A percentile compares a stretch with the other conserved stretches of the same genome.
These are phyloP conservation scores for Penicillium sumatraense DNA, from an alignment of 2,329 filamentous ascomycete genomes.

Conservation along the genomic window DNA sequence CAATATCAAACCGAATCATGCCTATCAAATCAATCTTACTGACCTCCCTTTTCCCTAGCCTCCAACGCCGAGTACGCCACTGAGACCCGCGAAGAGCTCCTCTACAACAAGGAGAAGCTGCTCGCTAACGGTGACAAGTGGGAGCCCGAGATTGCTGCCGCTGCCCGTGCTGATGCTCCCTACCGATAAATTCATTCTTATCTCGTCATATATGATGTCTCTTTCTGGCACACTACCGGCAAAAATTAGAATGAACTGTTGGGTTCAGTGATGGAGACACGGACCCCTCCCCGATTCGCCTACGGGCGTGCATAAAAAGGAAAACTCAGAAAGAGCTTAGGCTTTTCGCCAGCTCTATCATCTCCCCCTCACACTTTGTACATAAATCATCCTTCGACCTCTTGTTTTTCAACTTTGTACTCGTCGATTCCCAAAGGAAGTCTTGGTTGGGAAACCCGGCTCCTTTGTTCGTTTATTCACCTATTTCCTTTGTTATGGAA, in stretches of 20 bases:
- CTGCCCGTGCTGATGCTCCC: slow-evolving; percentile 88
- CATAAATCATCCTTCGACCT: slow-evolving; percentile 33
- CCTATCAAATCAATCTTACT: slow-evolving; percentile 9
- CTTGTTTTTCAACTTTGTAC: slow-evolving; percentile 35
- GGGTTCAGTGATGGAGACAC: slow-evolving; percentile 10
- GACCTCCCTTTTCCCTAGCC: slow-evolving; percentile 42
- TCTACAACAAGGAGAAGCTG: slow-evolving; percentile 98
- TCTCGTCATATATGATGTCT: not conserved
- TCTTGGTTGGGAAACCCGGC: slow-evolving; percentile 18
- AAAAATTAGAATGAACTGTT: slow-evolving; percentile 6
- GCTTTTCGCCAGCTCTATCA: slow-evolving; percentile 14
- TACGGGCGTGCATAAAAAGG: slow-evolving; percentile 19
- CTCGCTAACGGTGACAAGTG: slow-evolving; percentile 91
- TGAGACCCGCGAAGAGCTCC: slow-evolving; percentile 84
- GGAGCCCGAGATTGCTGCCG: slow-evolving; percentile 95
- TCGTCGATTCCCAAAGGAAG: slow-evolving; percentile 33
- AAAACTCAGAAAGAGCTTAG: slow-evolving; percentile 21
- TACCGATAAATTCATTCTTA: slow-evolving; percentile 67
- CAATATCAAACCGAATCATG: slow-evolving; percentile 10
- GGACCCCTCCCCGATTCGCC: slow-evolving; percentile 9
- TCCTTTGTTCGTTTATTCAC: slow-evolving; percentile 27
- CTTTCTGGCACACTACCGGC: not conserved
- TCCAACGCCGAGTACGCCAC: slow-evolving; percentile 77
- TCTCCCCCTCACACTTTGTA: slow-evolving; percentile 33
- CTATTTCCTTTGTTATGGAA: slow-evolving; percentile 33